phyloP scores from a whole-genome alignment of 179 eudicot species.

The Spinacia oleracea region DNA sequence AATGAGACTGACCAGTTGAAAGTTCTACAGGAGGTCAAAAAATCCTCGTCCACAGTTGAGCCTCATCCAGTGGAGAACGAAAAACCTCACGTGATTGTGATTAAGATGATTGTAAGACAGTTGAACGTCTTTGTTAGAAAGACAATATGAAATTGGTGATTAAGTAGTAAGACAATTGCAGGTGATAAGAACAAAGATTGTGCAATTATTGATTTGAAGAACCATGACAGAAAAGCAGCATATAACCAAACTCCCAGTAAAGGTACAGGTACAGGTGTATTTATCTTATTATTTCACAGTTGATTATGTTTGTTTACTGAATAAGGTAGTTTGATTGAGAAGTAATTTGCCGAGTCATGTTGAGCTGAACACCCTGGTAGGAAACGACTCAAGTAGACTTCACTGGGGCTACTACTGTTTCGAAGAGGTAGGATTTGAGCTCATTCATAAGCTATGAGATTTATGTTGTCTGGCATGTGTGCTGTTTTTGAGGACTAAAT shows the following conservation, averaged over 20 bases:
- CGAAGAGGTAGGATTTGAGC: too few relatives aligned
- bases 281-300: background rate
- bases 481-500: background rate
- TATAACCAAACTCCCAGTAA: background rate
- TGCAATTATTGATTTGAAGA: background rate
- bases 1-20: slow-evolving; percentile 25
- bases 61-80: slow-evolving; percentile 23
- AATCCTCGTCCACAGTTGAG: slow-evolving; percentile 9
- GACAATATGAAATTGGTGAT: background rate
- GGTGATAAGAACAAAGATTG: background rate
- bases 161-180: background rate
- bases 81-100: background rate
- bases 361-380: background rate
- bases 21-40: slow-evolving; percentile 16
- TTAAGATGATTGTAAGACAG: background rate
- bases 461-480: background rate
- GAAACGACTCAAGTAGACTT: background rate
- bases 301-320: background rate
- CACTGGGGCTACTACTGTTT: too few relatives aligned
- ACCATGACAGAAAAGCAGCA: background rate
- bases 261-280: background rate
- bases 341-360: background rate
- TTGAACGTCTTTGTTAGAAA: slow-evolving; percentile 8
- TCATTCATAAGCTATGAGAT: background rate
- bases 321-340: background rate